Conservation (phyloP, 2,329 filamentous ascomycete species). For the Sporothrix mexicana region DNA sequence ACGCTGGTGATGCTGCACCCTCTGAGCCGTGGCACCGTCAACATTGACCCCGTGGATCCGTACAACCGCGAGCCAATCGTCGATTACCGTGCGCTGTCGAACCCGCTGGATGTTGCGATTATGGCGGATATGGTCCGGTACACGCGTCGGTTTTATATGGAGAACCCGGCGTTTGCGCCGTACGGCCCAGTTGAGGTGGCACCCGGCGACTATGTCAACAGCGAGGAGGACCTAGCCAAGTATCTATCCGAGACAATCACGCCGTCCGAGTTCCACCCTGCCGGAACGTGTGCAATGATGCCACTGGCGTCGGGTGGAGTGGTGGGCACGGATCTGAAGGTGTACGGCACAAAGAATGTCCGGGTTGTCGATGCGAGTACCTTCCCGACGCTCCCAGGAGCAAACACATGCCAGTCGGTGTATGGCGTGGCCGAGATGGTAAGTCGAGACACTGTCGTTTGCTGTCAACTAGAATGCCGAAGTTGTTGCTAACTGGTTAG, state of each 20-base stretch:
- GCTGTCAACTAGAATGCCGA: no score
- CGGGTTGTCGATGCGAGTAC: constrained; percentile 54
- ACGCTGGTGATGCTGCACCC: constrained; percentile 47
- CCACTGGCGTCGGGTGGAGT: constrained; percentile 52
- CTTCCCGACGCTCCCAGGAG: constrained; percentile 47
- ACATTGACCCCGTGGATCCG: constrained; percentile 47
- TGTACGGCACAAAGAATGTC: constrained; percentile 53
- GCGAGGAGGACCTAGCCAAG: constrained; percentile 40
- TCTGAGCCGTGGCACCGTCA: constrained; percentile 49
- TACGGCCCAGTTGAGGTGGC: constrained; percentile 47
- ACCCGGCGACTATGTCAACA: constrained; percentile 46
- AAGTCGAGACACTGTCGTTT: not conserved
- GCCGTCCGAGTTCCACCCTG: constrained; percentile 48
- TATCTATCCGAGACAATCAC: constrained; percentile 38
- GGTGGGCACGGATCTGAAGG: constrained; percentile 50
- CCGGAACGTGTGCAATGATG: constrained; percentile 54
- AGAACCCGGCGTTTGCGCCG: constrained; percentile 44
- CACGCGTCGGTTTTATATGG: constrained; percentile 43
- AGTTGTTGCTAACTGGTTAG: not conserved
- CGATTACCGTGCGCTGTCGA: constrained; percentile 49
- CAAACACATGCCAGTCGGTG: constrained; percentile 41
- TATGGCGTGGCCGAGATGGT: constrained; percentile 43
- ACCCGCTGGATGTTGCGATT: constrained; percentile 59
- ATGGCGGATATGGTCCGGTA: constrained; percentile 50
- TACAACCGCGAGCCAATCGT: constrained; percentile 47